phyloP scores from a whole-genome alignment of 352 stramenopile species.

The Phytophthora sojae region DNA sequence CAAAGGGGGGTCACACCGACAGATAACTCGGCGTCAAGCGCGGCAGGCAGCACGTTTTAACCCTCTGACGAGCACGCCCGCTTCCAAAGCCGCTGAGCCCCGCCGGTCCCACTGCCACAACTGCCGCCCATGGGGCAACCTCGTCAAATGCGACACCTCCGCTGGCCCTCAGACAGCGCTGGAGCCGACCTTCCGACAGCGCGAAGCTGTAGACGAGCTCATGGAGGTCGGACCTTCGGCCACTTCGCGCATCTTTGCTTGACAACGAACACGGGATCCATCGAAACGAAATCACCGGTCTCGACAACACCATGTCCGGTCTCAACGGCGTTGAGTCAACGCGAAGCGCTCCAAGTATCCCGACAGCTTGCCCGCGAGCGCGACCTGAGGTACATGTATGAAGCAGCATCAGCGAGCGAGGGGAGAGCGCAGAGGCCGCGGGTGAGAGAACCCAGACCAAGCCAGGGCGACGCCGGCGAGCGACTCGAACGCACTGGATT shows the following conservation, averaged over 20 bases:
- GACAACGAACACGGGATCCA: background rate
- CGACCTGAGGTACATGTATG: background rate
- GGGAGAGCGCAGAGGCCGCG: no score
- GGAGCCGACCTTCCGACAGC: background rate
- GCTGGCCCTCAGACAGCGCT: background rate
- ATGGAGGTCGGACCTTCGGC: conserved; percentile 1
- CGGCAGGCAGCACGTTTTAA: background rate
- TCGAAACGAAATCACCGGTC: conserved; percentile 8
- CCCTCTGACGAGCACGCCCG: background rate
- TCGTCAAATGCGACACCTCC: background rate
- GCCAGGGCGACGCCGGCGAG: background rate
- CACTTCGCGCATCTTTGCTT: background rate
- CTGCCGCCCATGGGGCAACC: background rate
- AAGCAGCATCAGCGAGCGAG: background rate
- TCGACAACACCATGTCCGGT: background rate
- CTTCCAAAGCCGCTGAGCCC: background rate
- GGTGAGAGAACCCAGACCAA: background rate
- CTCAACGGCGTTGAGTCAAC: background rate
- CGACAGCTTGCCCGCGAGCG: background rate
- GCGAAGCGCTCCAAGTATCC: background rate
- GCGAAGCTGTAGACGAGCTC: background rate
- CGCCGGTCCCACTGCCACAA: conserved; percentile 1
- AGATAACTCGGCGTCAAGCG: conserved; percentile 1
- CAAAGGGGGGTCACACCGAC: background rate
- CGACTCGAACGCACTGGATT: background rate